phyloP scores from a whole-genome alignment of 306 rosid species.

The Abrus precatorius region DNA sequence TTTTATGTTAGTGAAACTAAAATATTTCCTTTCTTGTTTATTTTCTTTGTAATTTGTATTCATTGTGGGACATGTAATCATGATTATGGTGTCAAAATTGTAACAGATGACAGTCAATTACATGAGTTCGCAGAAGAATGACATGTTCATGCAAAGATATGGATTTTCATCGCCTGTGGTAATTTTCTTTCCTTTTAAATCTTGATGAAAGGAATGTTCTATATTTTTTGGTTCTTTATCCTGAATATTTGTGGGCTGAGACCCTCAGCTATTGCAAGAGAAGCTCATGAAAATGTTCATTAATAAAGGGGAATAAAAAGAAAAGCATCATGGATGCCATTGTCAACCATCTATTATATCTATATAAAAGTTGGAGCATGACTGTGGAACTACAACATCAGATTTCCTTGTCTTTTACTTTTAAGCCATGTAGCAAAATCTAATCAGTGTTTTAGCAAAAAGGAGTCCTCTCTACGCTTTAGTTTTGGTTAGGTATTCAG shows the following conservation, averaged over 20 bases:
- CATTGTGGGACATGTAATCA: conserved; percentile 38
- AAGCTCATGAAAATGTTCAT: conserved; percentile 5
- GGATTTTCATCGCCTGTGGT: conserved; percentile 96
- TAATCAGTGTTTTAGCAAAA: background rate
- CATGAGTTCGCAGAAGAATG: conserved; percentile 74
- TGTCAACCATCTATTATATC: background rate
- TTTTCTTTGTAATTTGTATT: conserved; percentile 2
- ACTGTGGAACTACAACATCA: background rate
- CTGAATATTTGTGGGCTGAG: conserved; percentile 22
- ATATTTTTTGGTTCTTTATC: conserved; percentile 25
- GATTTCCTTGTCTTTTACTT: background rate
- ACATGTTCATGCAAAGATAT: conserved; percentile 79
- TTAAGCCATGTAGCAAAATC: background rate
- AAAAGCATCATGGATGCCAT: background rate
- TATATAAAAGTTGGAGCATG: background rate
- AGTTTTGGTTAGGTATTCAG: too few species aligned
- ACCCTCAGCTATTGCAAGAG: background rate
- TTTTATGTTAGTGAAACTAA: conserved; percentile 28
- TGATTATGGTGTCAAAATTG: conserved; percentile 52
- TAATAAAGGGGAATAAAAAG: background rate
- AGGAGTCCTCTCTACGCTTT: too few species aligned
- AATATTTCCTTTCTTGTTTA: conserved; percentile 15
- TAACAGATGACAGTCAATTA: conserved; percentile 89
- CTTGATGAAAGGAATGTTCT: conserved; percentile 21
- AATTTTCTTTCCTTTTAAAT: conserved; percentile 46